Conservation (phyloP, 441 rosid genomes). For the Lepidium campestre region DNA sequence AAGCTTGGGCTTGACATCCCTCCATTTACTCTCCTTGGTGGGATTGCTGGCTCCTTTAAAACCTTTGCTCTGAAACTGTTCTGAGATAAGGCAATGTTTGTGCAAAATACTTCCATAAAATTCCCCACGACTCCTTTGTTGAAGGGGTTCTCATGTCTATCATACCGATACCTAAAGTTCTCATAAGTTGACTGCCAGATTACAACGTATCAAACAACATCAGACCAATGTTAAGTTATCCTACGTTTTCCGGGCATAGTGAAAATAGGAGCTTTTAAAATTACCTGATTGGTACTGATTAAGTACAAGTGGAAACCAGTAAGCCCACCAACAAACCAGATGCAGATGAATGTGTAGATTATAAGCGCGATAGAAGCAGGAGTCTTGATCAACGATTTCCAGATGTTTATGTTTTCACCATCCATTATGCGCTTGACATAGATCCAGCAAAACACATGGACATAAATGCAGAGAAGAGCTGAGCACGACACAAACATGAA, state of each 20-base stretch:
- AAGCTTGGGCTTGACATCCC: slow-evolving; percentile 48
- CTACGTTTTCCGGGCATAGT: background rate
- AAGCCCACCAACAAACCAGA: slow-evolving; percentile 99
- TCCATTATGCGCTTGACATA: slow-evolving; percentile 65
- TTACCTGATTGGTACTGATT: slow-evolving; percentile 90
- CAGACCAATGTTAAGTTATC: background rate
- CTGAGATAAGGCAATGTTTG: slow-evolving; percentile 54
- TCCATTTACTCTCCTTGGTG: slow-evolving; percentile 43
- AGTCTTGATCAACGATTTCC: slow-evolving; percentile 80
- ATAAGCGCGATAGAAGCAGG: slow-evolving; percentile 81
- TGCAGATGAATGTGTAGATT: slow-evolving; percentile 59
- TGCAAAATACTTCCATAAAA: slow-evolving; percentile 66
- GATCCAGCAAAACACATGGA: slow-evolving; percentile 93
- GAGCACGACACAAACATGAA: slow-evolving; percentile 77
- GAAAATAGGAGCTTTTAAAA: background rate
- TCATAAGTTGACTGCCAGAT: slow-evolving; percentile 81
- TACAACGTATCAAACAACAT: background rate
- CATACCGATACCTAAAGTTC: slow-evolving; percentile 84
- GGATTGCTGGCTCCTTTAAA: slow-evolving; percentile 46
- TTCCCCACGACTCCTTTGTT: slow-evolving; percentile 62
- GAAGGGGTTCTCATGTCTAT: slow-evolving; percentile 71
- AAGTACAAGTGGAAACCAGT: slow-evolving; percentile 83
- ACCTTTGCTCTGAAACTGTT: slow-evolving; percentile 71
- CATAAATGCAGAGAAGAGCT: slow-evolving; percentile 78
- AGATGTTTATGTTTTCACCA: slow-evolving; percentile 45